Conservation (phyloP, 2,329 filamentous ascomycete species). For the Elsinoe batatas region DNA sequence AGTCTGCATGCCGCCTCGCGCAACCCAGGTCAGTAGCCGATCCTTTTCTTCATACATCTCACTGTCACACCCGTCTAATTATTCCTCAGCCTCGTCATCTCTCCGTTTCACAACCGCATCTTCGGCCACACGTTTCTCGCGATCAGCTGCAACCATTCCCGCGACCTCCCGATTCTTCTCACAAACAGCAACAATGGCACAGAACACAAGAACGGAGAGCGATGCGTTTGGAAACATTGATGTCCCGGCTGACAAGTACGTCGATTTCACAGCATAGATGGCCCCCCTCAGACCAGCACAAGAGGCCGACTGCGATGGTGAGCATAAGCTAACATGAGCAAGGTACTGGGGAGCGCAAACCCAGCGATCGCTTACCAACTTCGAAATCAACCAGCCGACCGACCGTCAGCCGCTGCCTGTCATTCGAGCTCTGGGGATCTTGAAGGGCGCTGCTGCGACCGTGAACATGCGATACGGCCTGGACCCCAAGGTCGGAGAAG, state of each 20-base stretch:
- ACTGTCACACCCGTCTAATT: background rate
- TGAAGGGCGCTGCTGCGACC: constrained; percentile 91
- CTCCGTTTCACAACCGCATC: background rate
- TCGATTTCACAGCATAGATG: background rate
- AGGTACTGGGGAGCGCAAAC: constrained; percentile 95
- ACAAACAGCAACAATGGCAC: constrained; percentile 21
- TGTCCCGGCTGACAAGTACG: constrained; percentile 66
- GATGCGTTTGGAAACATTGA: constrained; percentile 97
- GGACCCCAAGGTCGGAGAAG: constrained; percentile 79
- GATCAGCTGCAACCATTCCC: background rate
- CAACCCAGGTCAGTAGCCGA: constrained; percentile 10
- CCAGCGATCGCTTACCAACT: constrained; percentile 91
- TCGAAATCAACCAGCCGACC: constrained; percentile 98
- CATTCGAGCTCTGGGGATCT: constrained; percentile 85
- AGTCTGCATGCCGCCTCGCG: background rate
- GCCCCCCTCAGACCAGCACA: too few relatives aligned
- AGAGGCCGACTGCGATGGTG: background rate
- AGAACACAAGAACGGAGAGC: constrained; percentile 67
- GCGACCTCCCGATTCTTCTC: constrained; percentile 3
- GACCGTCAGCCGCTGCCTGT: constrained; percentile 95
- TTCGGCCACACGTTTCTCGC: background rate
- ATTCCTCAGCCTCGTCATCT: background rate
- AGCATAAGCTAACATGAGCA: background rate
- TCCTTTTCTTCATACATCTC: background rate
- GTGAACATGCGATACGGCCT: constrained; percentile 95